Evolutionary conservation across 768 basidiomycete species (phyloP).

Genomic region (Lanmaoa pseudosensibilis): DNA sequence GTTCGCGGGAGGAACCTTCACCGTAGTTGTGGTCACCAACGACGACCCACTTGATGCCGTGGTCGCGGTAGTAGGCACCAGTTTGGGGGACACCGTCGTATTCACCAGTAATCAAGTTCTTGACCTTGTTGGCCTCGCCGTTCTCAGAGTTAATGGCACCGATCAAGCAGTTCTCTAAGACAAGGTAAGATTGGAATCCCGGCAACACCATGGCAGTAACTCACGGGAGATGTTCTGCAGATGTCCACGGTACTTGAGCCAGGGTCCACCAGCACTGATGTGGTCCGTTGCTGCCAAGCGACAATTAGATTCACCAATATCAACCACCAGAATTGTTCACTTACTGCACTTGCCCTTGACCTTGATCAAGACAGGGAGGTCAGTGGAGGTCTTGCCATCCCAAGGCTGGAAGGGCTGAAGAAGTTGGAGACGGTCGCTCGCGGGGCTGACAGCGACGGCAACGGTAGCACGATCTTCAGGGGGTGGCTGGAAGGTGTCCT

Average conservation of each 20-base stretch:
- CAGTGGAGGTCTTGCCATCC: conserved; percentile 89
- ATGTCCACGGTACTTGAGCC: conserved; percentile 99
- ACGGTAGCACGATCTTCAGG: conserved; percentile 83
- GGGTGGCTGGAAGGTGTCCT: conserved; percentile 96
- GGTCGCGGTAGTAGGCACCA: conserved; percentile 85
- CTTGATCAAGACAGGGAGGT: conserved; percentile 95
- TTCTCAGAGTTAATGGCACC: conserved; percentile 97
- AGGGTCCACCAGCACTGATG: conserved; percentile 96
- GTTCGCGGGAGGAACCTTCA: conserved; percentile 97
- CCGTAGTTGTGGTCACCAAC: conserved; percentile 96
- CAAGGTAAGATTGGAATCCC: conserved; percentile 4
- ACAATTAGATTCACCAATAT: background rate
- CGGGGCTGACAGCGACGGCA: conserved; percentile 81
- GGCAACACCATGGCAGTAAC: conserved; percentile 25
- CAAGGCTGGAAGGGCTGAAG: conserved; percentile 87
- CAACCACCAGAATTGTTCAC: conserved; percentile 30
- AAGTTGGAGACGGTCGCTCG: conserved; percentile 88
- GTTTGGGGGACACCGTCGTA: conserved; percentile 83
- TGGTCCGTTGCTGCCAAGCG: conserved; percentile 72
- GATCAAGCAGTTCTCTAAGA: conserved; percentile 89
- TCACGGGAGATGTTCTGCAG: conserved; percentile 95
- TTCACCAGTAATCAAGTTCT: conserved; percentile 86
- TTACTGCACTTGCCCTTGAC: conserved; percentile 98
- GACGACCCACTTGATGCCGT: conserved; percentile 95
- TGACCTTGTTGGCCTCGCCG: conserved; percentile 93